Evolutionary conservation across 306 rosid genomes (phyloP), one percentile per base, ranked within the genome.

Genomic region (Ziziphus jujuba): DNA sequence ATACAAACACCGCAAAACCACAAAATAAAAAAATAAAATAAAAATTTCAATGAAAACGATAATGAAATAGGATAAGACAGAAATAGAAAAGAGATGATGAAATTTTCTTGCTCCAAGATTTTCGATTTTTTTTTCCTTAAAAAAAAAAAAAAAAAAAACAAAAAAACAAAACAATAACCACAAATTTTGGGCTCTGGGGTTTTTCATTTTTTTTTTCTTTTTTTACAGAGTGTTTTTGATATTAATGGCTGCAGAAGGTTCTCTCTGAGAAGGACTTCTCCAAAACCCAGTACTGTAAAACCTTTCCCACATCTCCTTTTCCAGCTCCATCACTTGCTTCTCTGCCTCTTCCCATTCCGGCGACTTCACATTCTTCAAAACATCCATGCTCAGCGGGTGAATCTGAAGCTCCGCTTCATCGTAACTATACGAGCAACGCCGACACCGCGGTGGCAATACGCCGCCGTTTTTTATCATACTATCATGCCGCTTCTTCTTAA

Each of bases 221-320:
- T 34, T 34, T 34, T 34, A 34, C 38, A 34, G 38, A 34, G 7
- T 6, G 40, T 35, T 35, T 9, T 35, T 35, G 9, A 11, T 6
- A 36, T 6, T 7, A 36, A 36, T 35, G 23, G 63, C 34, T 14
- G 63, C 13, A 24, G 19, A 40, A 9, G 69, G 17, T 28, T 92
- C 87, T 69, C 85, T 85, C 74, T 79, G 90, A 5, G 97, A 90
- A 1, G 84, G 80, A 52, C 99, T 93, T 71, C 96, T 85, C 99
- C 99, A 93, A 54, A 93, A 93, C 0, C 99, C 99, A 17, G 85
- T 61, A 0, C 75, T 19, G 65, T 77, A 79, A 49, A 93, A 93
- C 68, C 43, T 80, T 2, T 86, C 89, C 97, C 97, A 90, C 99
- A 93, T 93, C 85, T 90, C 97, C 64, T 82, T 83, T 79, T 90